Percentiles rank a stretch among this genome's conserved stretches.
Evolutionary conservation across 129 eudicot species (phyloP).

Genomic region (Sambucus nigra): DNA sequence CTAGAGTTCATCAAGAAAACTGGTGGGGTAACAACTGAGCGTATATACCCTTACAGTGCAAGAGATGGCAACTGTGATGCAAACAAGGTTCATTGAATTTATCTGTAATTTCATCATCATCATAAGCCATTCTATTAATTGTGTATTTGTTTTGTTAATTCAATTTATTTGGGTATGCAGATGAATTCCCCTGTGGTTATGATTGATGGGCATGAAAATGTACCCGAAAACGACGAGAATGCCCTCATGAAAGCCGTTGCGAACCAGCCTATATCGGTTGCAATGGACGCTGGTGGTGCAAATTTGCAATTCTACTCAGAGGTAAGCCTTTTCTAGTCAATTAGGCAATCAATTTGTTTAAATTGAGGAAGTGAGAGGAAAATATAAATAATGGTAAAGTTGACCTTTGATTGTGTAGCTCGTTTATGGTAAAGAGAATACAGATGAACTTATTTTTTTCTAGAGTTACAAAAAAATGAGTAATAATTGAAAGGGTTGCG

Average conservation of each 20-base stretch:
- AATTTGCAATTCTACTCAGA: slow-evolving; percentile 59
- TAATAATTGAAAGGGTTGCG: not conserved
- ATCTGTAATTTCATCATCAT: slow-evolving; percentile 3
- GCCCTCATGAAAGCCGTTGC: slow-evolving; percentile 82
- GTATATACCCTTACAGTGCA: slow-evolving; percentile 55
- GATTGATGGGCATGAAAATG: slow-evolving; percentile 71
- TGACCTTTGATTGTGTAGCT: too few species aligned
- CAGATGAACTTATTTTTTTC: too few species aligned
- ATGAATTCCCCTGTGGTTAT: slow-evolving; percentile 53
- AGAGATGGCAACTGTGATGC: slow-evolving; percentile 46
- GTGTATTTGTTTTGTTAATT: not conserved
- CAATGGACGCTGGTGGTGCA: slow-evolving; percentile 70
- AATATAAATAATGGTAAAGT: too few species aligned
- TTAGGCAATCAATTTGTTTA: not conserved
- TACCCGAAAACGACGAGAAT: slow-evolving; percentile 59
- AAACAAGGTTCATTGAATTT: slow-evolving; percentile 31
- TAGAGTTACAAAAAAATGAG: not conserved
- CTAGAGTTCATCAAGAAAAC: slow-evolving; percentile 53
- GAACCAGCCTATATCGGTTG: slow-evolving; percentile 73
- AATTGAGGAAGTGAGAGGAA: too few species aligned
- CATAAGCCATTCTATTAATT: not conserved
- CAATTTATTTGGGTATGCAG: slow-evolving; percentile 19
- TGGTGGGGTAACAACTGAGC: slow-evolving; percentile 67
- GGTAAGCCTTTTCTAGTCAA: slow-evolving; percentile 20
- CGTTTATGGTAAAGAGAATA: too few species aligned